Evolutionary conservation across 495 filamentous ascomycete genomes (phyloP), one percentile per base, ranked within the genome.

Genomic region (Opeltia flavorubescens): DNA sequence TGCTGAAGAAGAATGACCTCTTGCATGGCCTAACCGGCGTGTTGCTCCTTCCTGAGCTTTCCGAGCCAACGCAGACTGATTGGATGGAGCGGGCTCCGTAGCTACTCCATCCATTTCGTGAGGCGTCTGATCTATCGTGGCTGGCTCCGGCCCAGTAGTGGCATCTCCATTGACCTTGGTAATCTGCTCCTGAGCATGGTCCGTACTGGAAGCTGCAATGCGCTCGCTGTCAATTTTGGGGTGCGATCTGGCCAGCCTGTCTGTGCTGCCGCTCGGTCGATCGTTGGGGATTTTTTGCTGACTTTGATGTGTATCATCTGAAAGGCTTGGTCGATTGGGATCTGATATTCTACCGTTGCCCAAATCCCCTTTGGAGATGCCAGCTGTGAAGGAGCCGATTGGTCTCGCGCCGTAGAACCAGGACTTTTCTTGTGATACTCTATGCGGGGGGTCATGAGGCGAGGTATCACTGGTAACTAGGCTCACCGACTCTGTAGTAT

Each of bases 201-300:
- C 36, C 26, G 9, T 20, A 23, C 55, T 69, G 50, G 70, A 75
- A 44, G 62, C 66, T 46, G 73, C 48, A 15, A 75, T 77, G 28
- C 68, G 57, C 46, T 68, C 64, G 55, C 72, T 77, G 36, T 65
- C 70, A 54, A 75, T 71, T 46, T 68, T 71, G 34, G 73, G 75
- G 38, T 62, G 64, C 21, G 59, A 59, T 50, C 62, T 57, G 13
- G 73, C 71, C 52, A 66, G 67, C 44, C 64, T 72, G 46, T 72
- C 69, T 7, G 68, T 70, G 43, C 66, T 65, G 55, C 65, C 62
- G 50, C 70, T 72, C 13, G 68, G 67, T 23, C 64, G 66, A 42
- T 65, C 66, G 56, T 68, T 69, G 9, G 50, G 48, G 52, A 71
- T 49, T 23, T 70, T 67, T 35, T 68, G 69, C 27, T 49, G 34